A percentile compares a stretch with the other conserved stretches of the same genome.
phyloP scores from a whole-genome alignment of 495 filamentous ascomycete genomes.

The Penicillium daleae region DNA sequence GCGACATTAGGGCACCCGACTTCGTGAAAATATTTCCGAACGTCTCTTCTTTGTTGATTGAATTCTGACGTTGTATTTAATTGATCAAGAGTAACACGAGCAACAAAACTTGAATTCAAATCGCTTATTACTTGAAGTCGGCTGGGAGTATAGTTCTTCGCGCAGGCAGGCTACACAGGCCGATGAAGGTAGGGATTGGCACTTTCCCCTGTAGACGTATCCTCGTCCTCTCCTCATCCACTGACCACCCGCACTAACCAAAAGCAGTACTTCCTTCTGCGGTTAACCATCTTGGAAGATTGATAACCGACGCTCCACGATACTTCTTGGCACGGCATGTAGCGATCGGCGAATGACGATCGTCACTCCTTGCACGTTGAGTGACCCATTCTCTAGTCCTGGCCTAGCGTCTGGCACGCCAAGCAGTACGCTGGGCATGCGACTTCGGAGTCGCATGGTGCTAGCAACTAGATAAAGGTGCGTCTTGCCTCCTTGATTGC shows the following conservation, averaged over 20 bases:
- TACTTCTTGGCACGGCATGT: constrained; percentile 11
- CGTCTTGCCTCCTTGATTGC: not conserved
- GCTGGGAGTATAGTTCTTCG: not conserved
- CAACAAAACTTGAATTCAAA: not conserved
- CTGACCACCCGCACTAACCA: not conserved
- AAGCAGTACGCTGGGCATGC: not conserved
- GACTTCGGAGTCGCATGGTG: not conserved
- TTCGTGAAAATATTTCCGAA: not conserved
- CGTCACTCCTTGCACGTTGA: constrained; percentile 17
- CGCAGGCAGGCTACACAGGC: not conserved
- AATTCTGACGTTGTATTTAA: not conserved
- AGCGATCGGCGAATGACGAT: constrained; percentile 21
- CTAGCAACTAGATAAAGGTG: constrained; percentile 3
- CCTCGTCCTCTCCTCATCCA: not conserved
- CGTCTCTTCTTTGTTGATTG: not conserved
- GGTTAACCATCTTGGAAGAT: not conserved
- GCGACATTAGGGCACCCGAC: not conserved
- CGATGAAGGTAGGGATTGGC: not conserved
- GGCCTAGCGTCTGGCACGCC: constrained; percentile 5
- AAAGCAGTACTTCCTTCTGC: not conserved
- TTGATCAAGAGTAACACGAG: constrained; percentile 4
- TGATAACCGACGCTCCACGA: constrained; percentile 14
- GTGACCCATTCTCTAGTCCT: not conserved
- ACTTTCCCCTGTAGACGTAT: not conserved
- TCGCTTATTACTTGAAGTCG: not conserved